Base-by-base conservation (phyloP, 2,329 filamentous ascomycete species). In the Talaromyces sp. region DNA sequence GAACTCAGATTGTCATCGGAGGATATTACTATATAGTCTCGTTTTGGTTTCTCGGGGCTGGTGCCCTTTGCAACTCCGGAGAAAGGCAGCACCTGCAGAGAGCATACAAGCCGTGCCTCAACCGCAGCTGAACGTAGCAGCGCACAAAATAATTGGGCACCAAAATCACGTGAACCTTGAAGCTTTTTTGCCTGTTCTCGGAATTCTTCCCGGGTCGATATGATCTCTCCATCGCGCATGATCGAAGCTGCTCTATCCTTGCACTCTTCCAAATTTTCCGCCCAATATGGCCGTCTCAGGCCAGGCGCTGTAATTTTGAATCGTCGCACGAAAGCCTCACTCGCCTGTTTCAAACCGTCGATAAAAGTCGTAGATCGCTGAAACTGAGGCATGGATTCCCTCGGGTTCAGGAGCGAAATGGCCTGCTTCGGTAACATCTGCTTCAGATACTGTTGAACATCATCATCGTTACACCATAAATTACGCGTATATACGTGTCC, bases 71-170 rank as follows among this genome's bases (percentile, higher is more conserved):
- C 75, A 13, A 76, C 75, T 2, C 79, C 84, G 2, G 83, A 81
- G 69, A 93, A 93, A 0, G 90, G 84, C 0, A 99, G 82, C 1
- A 89, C 87, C 70, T 99, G 95, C 3, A 99, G 80, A 4, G 95
- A 99, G 76, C 93, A 97, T 0, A 98, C 90, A 4, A 99, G 83
- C 13, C 95, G 86, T 5, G 91, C 84, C 68, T 92, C 87, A 7
- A 98, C 87, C 2, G 92, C 93, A n/a, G 85, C 87, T n/a, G 88
- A 86, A 19, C 95, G 88, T 3, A 99, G 83, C 37, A 98, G 78
- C 2, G 93, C 90, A 75, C 95, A 98, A 72, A 96, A 97, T 0
- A 99, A 77, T 74, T 98, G 93, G 1, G 92, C 91, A 0, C 93
- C 95, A 10, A 96, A 84, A 75, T 99, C 95, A 68, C 93, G 87